phyloP scores from a whole-genome alignment of 495 filamentous ascomycete species.

The Aspergillus wentii region DNA sequence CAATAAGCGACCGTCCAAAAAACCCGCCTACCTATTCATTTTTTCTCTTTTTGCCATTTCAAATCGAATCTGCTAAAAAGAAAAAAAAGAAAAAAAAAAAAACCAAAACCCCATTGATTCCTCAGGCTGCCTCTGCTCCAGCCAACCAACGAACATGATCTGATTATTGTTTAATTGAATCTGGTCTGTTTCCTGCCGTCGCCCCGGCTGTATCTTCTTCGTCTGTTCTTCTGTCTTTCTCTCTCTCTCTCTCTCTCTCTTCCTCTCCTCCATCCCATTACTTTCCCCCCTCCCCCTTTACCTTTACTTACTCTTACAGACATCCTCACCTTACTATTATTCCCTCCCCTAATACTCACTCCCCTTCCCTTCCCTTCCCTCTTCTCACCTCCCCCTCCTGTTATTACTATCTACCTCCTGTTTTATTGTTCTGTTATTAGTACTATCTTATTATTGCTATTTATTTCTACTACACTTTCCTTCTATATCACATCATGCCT shows the following conservation, averaged over 20 bases:
- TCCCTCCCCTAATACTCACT: constrained; percentile 1
- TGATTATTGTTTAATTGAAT: background rate
- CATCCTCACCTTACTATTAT: constrained; percentile 13
- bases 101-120: background rate
- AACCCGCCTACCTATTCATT: background rate
- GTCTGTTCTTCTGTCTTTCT: constrained; percentile 1
- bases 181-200: background rate
- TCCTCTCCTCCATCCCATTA: constrained; percentile 8
- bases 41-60: constrained; percentile 1
- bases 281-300: constrained; percentile 3
- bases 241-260: constrained; percentile 9
- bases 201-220: constrained; percentile 4
- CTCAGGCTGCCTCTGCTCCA: too few species aligned
- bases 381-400: constrained; percentile 1
- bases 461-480: constrained; percentile 14
- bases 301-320: constrained; percentile 5
- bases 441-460: constrained; percentile 1
- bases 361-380: constrained; percentile 1
- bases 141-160: background rate
- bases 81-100: constrained; percentile 2
- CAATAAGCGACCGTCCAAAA: too few species aligned
- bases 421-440: background rate
- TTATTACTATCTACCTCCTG: background rate
- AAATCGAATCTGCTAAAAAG: background rate
- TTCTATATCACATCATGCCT: constrained; percentile 57